These are phyloP conservation scores for Plasmodium reichenowi DNA, from an alignment of 169 alveolate genomes.

Conservation along the genomic window DNA sequence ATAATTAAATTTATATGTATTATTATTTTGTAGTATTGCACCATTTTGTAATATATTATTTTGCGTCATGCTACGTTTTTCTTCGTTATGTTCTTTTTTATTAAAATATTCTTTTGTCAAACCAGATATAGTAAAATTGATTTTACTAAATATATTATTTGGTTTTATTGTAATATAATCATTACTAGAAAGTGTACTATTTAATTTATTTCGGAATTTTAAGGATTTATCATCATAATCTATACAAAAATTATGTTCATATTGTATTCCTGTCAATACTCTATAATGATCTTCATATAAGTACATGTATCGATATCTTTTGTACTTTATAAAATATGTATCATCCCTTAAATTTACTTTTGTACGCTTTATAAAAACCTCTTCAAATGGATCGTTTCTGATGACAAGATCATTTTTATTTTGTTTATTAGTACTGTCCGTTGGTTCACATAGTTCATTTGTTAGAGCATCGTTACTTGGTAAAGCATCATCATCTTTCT, in stretches of 20 bases:
- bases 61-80: background rate
- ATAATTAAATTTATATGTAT: background rate
- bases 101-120: conserved; percentile 6
- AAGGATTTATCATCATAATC: conserved; percentile 8
- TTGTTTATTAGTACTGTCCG: background rate
- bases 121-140: conserved; percentile 42
- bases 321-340: conserved; percentile 18
- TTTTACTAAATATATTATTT: conserved; percentile 4
- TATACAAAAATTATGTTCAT: conserved; percentile 2
- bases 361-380: conserved; percentile 1
- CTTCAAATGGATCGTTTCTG: background rate
- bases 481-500: no score
- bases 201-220: conserved; percentile 9
- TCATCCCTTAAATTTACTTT: conserved; percentile 11
- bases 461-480: no score
- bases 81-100: background rate
- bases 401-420: background rate
- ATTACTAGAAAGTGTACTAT: background rate
- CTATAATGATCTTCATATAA: conserved; percentile 28
- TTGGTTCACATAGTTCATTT: no score
- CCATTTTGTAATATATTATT: background rate
- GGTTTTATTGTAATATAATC: conserved; percentile 4
- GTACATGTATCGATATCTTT: background rate
- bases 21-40: background rate
- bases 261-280: conserved; percentile 39